Evolutionary conservation across 495 filamentous ascomycete genomes (phyloP).

Genomic region (Lasiosphaeria miniovina): DNA sequence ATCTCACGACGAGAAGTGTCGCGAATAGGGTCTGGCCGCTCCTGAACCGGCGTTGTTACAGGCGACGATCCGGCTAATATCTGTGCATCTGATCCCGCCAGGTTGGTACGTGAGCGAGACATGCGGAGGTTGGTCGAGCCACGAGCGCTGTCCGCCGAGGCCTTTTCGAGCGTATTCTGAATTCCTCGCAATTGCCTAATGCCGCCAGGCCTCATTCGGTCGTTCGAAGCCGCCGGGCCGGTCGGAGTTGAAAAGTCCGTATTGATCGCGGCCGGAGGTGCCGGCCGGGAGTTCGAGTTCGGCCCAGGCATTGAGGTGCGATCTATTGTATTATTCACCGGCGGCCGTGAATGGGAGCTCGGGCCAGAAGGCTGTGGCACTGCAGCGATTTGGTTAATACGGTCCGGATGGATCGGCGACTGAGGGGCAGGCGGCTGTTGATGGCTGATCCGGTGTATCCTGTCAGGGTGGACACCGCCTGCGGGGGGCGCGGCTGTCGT

Average conservation of each 20-base stretch:
- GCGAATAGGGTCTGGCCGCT: slow-evolving; percentile 39
- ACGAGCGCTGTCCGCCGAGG: slow-evolving; percentile 32
- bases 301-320: slow-evolving; percentile 30
- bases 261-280: slow-evolving; percentile 24
- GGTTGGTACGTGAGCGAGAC: slow-evolving; percentile 36
- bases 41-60: slow-evolving; percentile 42
- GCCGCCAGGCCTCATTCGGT: slow-evolving; percentile 43
- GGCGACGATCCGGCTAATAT: slow-evolving; percentile 47
- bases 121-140: slow-evolving; percentile 30
- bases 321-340: slow-evolving; percentile 29
- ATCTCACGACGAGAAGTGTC: slow-evolving; percentile 25
- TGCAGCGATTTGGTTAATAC: slow-evolving; percentile 37
- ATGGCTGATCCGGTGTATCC: slow-evolving; percentile 36
- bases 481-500: slow-evolving; percentile 27
- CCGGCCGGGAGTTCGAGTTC: slow-evolving; percentile 22
- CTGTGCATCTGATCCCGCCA: slow-evolving; percentile 47
- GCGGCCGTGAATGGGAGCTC: slow-evolving; percentile 26
- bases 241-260: slow-evolving; percentile 44
- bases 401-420: slow-evolving; percentile 48
- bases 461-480: slow-evolving; percentile 42
- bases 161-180: slow-evolving; percentile 49
- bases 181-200: slow-evolving; percentile 49
- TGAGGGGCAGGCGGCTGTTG: slow-evolving; percentile 20
- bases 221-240: slow-evolving; percentile 43
- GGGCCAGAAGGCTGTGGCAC: slow-evolving; percentile 21